Base-by-base conservation (phyloP, 441 rosid genomes). In the Jatropha multifida region DNA sequence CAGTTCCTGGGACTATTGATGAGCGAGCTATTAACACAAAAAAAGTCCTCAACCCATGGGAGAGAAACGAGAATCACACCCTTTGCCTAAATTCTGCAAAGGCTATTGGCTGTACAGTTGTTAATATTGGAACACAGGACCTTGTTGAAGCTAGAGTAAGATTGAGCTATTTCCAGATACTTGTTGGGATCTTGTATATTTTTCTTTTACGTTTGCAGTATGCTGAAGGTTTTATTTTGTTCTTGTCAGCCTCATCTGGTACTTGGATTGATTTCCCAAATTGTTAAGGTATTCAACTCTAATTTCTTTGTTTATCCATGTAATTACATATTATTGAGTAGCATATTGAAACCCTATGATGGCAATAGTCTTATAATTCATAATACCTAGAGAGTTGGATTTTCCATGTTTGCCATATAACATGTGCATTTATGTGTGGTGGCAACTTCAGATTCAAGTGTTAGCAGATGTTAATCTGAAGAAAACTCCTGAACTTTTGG, bases 51-150 rank as follows among this genome's bases (percentile, higher is more conserved):
- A 96, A 96, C 73, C 98, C 98, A 12, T 96, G 99, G 99, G 99
- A 96, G 79, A 91, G 96, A 82, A 94, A 94, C 83, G 98, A 96
- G 81, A 96, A 96, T 72, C 99, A 94, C 79, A 94, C 97, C 48
- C 96, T 96, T 54, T 90, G 97, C 80, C 99, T 96, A 62, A 96
- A 96, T 81, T 96, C 99, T 79, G 97, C 98, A 56, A 96, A 96
- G 83, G 99, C 99, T 67, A 96, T 96, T 79, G 99, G 99, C 46
- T 94, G 99, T 82, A 96, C 98, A 0, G 98, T 96, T 74, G 99
- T 96, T 52, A 96, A 96, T 81, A 96, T 96, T 62, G 99, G 99
- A 49, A 87, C 96, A 15, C 94, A 94, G 67, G 99, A 96, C 83
- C 86, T 96, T 69, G 90, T 86, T 79, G 98, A 94, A 91, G 99